phyloP scores from a whole-genome alignment of 2,329 filamentous ascomycete genomes.

The Plectosphaerella sp. region DNA sequence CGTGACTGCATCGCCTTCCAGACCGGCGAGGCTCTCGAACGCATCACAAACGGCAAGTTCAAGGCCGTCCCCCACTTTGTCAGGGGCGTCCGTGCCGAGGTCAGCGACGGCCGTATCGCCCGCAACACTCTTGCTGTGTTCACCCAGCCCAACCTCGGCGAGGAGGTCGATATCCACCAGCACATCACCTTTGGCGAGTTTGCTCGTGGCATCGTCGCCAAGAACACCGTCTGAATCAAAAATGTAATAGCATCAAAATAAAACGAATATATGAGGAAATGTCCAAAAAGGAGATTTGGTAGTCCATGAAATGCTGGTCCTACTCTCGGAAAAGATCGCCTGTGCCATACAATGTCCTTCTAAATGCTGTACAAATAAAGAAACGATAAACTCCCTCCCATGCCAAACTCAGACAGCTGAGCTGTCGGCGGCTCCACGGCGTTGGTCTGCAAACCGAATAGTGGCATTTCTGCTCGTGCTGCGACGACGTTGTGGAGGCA shows the following conservation, averaged over 20 bases:
- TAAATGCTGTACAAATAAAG: not conserved
- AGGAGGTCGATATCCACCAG: conserved; percentile 66
- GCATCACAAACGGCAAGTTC: conserved; percentile 88
- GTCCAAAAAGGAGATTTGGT: not conserved
- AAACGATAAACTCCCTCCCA: not conserved
- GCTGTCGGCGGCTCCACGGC: not conserved
- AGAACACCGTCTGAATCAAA: conserved; percentile 45
- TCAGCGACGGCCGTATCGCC: conserved; percentile 52
- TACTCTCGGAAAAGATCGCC: not conserved
- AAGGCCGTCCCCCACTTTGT: conserved; percentile 97
- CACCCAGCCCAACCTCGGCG: conserved; percentile 88
- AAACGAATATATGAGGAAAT: not conserved
- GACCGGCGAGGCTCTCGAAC: conserved; percentile 86
- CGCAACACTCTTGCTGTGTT: conserved; percentile 93
- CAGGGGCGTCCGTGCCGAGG: conserved; percentile 61
- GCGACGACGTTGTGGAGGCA: not conserved
- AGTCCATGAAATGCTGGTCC: not conserved
- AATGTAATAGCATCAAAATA: not conserved
- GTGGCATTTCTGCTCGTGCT: not conserved
- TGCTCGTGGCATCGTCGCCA: conserved; percentile 57
- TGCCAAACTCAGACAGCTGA: too few relatives aligned
- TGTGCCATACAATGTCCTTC: not conserved
- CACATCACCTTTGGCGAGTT: conserved; percentile 72
- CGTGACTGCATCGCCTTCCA: conserved; percentile 92
- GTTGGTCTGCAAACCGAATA: not conserved